Evolutionary conservation across 305 asterid species (phyloP), one percentile per base, ranked within the genome.

Genomic region (Vinca major): DNA sequence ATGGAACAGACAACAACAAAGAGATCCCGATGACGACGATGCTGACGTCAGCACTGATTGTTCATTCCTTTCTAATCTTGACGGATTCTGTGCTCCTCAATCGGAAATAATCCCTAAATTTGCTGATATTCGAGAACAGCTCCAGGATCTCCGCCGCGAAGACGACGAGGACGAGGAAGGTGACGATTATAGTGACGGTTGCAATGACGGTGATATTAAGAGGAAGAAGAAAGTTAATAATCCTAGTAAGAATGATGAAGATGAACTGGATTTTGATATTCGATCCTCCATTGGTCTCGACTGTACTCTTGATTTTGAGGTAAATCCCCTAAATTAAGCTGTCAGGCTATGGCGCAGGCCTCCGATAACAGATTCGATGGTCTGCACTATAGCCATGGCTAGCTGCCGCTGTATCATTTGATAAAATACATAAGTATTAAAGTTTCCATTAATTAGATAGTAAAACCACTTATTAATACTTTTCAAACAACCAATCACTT

Each of bases 251-350:
- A 40, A 58, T 62, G 76, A 41, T 44, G 86, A 77, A 19, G 84
- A 81, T 26, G 33, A 26, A 26, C 33, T 26, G 17, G 80, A 72
- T 63, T 74, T 79, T 78, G 88, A 89, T 53, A 85, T 89, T 68
- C 86, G 72, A 26, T 78, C 96, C 71, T 81, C 79, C 26, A 86
- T 92, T 72, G 97, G 96, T 62, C 91, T 84, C 49, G 97, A 92
- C 77, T 83, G 84, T 81, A 88, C 96, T 64, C 92, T 92, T 63
- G 98, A 92, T 73, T 74, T 66, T 68, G 96, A 92, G 96, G 98
- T 92, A 71, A 44, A 26, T 26, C 33, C 33, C 33, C 33, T 26
- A 26, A 26, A 26, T 26, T 26, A 26, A 26, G 33, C 33, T 0
- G 33, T 26, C 33, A 26, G 33, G 33, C 33, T 26, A 26, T n/a